Conservation (phyloP, 805 yeast genomes). For the Vanderwaltozyma polyspora region DNA sequence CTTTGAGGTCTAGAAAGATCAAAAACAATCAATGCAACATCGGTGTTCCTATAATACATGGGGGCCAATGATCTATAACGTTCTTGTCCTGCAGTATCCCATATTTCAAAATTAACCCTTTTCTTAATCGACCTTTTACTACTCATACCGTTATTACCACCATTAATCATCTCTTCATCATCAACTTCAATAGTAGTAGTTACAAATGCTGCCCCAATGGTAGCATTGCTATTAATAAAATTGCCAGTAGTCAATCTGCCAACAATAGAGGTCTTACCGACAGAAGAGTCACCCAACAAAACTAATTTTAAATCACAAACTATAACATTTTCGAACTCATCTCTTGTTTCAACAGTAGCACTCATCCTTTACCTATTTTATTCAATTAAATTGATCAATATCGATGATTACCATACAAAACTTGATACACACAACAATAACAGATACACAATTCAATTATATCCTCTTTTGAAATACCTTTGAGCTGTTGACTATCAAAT, state of each 20-base stretch:
- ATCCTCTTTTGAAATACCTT: no score
- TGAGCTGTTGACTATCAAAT: no score
- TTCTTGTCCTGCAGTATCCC: conserved; percentile 87
- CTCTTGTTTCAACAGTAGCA: not conserved
- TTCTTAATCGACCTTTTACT: no score
- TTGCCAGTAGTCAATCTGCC: conserved; percentile 63
- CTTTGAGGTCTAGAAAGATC: conserved; percentile 62
- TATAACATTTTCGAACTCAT: not conserved
- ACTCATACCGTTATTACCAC: conserved; percentile 5
- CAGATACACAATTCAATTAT: no score
- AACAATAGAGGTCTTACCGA: conserved; percentile 57
- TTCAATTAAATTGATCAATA: no score
- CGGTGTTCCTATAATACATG: conserved; percentile 73
- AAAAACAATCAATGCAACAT: conserved; percentile 69
- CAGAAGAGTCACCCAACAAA: conserved; percentile 55
- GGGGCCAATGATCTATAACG: conserved; percentile 69
- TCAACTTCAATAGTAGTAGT: conserved; percentile 56
- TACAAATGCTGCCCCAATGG: conserved; percentile 77
- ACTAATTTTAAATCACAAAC: conserved; percentile 35
- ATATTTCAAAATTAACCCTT: conserved; percentile 62
- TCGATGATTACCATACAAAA: not conserved
- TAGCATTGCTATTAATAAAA: conserved; percentile 67
- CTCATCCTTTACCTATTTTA: not conserved
- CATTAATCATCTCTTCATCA: conserved; percentile 14
- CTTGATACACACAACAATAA: no score